These are phyloP conservation scores for Trichaptum fuscoviolaceum DNA, from an alignment of 768 basidiomycete genomes.

Conservation along the genomic window DNA sequence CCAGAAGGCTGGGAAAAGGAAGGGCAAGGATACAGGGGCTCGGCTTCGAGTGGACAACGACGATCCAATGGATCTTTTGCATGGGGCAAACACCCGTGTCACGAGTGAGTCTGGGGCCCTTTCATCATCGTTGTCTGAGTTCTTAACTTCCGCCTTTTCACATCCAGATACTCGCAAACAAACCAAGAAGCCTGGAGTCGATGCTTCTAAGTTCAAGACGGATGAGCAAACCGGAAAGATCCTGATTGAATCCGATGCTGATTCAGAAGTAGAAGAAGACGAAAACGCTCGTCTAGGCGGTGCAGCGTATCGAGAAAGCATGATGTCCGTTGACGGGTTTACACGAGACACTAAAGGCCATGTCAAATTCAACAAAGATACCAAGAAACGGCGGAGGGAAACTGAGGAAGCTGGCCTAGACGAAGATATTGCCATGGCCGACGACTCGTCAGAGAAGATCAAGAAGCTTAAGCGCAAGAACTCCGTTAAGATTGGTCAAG, in stretches of 20 bases:
- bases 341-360: conserved; percentile 77
- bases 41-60: conserved; percentile 84
- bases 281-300: conserved; percentile 45
- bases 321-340: conserved; percentile 88
- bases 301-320: conserved; percentile 74
- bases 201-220: conserved; percentile 80
- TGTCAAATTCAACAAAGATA: conserved; percentile 95
- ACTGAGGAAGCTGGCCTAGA: conserved; percentile 52
- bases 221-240: conserved; percentile 81
- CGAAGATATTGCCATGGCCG: conserved; percentile 65
- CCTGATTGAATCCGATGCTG: conserved; percentile 56
- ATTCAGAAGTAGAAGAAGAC: conserved; percentile 41
- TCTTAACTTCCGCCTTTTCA: conserved; percentile 1
- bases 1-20: conserved; percentile 27
- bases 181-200: conserved; percentile 79
- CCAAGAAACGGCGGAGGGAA: conserved; percentile 83
- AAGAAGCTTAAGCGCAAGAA: conserved; percentile 51
- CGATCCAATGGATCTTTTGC: conserved; percentile 91
- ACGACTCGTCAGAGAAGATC: conserved; percentile 21
- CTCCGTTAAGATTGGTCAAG: conserved; percentile 64
- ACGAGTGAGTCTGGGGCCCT: conserved; percentile 49
- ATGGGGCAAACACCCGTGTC: conserved; percentile 66
- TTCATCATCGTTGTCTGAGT: neutral
- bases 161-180: conserved; percentile 20
- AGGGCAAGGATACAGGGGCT: conserved; percentile 39